Conservation (phyloP, 257 asterid species). For the Solanum ahanhuiri region DNA sequence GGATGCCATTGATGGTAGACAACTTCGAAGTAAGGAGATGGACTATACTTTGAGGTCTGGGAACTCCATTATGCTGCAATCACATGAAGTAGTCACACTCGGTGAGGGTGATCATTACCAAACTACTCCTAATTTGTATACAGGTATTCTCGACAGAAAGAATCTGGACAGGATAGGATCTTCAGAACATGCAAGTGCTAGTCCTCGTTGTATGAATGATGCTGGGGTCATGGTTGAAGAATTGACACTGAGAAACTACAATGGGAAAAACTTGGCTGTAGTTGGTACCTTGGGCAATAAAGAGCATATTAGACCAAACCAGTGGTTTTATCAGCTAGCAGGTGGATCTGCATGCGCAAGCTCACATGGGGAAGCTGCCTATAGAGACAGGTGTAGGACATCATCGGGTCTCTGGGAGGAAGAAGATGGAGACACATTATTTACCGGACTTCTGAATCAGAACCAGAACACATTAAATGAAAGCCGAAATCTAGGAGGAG, state of each 20-base stretch:
- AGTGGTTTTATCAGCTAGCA: conserved; percentile 56
- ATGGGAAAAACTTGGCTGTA: conserved; percentile 44
- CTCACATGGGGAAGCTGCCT: conserved; percentile 35
- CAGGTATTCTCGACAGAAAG: conserved; percentile 36
- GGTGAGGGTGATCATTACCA: conserved; percentile 30
- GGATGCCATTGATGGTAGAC: conserved; percentile 26
- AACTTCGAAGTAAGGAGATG: conserved; percentile 34
- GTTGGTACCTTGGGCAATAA: conserved; percentile 42
- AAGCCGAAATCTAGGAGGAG: conserved; percentile 15
- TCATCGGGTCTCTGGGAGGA: conserved; percentile 43
- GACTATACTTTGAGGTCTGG: conserved; percentile 43
- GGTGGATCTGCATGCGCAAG: conserved; percentile 46
- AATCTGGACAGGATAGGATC: conserved; percentile 63
- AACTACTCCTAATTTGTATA: conserved; percentile 24
- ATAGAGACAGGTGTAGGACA: conserved; percentile 44
- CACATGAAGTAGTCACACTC: conserved; percentile 60
- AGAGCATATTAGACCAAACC: conserved; percentile 49
- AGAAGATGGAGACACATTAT: conserved; percentile 26
- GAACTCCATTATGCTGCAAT: conserved; percentile 42
- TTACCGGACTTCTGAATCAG: conserved; percentile 41
- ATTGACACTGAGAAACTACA: conserved; percentile 56
- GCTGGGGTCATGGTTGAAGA: conserved; percentile 69
- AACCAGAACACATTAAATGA: conserved; percentile 17
- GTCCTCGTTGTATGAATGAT: conserved; percentile 68
- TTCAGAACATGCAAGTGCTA: conserved; percentile 78